These are phyloP conservation scores for Apiospora pterosperma DNA, from an alignment of 2,329 filamentous ascomycete genomes.

Conservation along the genomic window DNA sequence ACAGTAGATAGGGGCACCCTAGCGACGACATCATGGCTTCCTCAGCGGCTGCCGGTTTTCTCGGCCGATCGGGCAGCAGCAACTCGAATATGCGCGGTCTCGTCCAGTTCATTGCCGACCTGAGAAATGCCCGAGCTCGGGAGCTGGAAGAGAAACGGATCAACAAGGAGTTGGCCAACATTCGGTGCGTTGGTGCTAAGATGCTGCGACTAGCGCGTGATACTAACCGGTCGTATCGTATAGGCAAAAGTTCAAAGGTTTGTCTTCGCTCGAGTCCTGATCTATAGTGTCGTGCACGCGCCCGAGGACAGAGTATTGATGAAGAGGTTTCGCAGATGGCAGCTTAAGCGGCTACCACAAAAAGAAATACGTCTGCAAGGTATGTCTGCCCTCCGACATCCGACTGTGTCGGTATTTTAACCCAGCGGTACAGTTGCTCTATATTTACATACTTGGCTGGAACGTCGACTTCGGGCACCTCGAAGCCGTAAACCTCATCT, in stretches of 20 bases:
- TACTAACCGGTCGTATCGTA: neutral
- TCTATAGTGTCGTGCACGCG: neutral
- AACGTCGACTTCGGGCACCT: conserved; percentile 98
- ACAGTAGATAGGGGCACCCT: neutral
- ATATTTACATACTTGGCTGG: conserved; percentile 98
- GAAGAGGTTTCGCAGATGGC: conserved; percentile 54
- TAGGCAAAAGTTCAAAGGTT: conserved; percentile 90
- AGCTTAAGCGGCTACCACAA: conserved; percentile 95
- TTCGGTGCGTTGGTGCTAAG: conserved; percentile 54
- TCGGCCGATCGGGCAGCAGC: conserved; percentile 62
- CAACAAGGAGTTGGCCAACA: conserved; percentile 99
- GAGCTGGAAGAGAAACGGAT: conserved; percentile 98
- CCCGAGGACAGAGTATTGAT: conserved; percentile 5
- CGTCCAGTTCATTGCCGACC: conserved; percentile 96
- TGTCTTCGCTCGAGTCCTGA: conserved; percentile 14
- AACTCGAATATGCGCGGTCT: conserved; percentile 75
- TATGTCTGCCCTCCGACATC: conserved; percentile 25
- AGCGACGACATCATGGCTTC: conserved; percentile 46
- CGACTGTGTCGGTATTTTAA: conserved; percentile 19
- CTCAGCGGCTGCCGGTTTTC: conserved; percentile 53
- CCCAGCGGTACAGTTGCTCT: conserved; percentile 63
- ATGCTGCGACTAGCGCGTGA: neutral
- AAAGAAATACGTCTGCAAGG: conserved; percentile 99
- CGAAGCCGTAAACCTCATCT: conserved; percentile 96
- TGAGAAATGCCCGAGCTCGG: conserved; percentile 89